phyloP scores from a whole-genome alignment of 1,284 basidiomycete species.

The Ganoderma leucocontextum region DNA sequence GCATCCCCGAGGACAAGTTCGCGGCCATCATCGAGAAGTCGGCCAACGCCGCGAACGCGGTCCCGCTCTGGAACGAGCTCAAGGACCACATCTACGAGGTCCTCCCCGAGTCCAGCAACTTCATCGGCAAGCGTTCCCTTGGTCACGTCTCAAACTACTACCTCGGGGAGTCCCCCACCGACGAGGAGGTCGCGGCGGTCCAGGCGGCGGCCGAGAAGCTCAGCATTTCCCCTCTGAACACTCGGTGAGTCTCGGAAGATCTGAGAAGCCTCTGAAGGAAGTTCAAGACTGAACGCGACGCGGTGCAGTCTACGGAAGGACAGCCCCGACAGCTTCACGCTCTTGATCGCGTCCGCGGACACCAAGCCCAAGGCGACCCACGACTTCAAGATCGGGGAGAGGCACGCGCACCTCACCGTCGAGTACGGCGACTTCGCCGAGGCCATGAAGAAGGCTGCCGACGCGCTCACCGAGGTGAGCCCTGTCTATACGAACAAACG shows the following conservation, averaged over 20 bases:
- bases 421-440: slow-evolving; percentile 77
- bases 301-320: slow-evolving; percentile 70
- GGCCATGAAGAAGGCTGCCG: slow-evolving; percentile 60
- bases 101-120: slow-evolving; percentile 68
- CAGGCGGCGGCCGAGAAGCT: slow-evolving; percentile 79
- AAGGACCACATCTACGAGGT: slow-evolving; percentile 76
- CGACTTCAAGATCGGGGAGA: slow-evolving; percentile 53
- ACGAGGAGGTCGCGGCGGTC: slow-evolving; percentile 78
- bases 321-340: slow-evolving; percentile 62
- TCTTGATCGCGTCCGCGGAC: slow-evolving; percentile 77
- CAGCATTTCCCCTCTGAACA: slow-evolving; percentile 79
- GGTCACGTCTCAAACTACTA: slow-evolving; percentile 89
- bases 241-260: slow-evolving; percentile 58
- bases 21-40: slow-evolving; percentile 68
- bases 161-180: slow-evolving; percentile 71
- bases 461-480: slow-evolving; percentile 66
- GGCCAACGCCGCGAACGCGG: slow-evolving; percentile 60
- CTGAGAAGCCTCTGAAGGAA: too few species aligned
- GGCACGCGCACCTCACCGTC: slow-evolving; percentile 62
- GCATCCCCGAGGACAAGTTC: slow-evolving; percentile 68
- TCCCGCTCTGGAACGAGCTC: slow-evolving; percentile 72
- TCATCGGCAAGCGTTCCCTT: slow-evolving; percentile 78
- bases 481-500: neutral
- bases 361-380: slow-evolving; percentile 50
- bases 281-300: slow-evolving; percentile 4